Evolutionary conservation across 495 filamentous ascomycete species (phyloP).

Genomic region (Penicillium longicatenatum): DNA sequence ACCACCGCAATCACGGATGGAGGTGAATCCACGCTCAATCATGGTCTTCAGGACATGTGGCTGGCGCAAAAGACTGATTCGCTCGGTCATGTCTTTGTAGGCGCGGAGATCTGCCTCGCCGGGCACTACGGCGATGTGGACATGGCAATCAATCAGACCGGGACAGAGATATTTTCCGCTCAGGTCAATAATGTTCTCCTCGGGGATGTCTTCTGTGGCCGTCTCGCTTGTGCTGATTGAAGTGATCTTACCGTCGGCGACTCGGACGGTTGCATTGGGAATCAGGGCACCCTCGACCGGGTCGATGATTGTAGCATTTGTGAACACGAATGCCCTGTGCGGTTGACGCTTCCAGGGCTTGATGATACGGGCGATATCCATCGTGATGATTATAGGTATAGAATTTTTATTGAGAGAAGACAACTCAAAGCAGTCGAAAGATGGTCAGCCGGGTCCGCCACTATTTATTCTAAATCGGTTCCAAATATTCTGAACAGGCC

Average conservation of each 20-base stretch:
- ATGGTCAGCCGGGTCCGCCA: neutral
- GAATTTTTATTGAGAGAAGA: neutral
- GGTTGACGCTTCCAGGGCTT: constrained; percentile 37
- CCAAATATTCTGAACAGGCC: neutral
- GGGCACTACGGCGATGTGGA: constrained; percentile 52
- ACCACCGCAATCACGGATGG: constrained; percentile 54
- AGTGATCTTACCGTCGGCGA: constrained; percentile 27
- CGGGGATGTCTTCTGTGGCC: neutral
- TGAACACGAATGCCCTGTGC: constrained; percentile 24
- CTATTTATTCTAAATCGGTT: neutral
- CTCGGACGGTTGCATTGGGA: constrained; percentile 25
- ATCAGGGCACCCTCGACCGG: constrained; percentile 28
- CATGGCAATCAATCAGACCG: constrained; percentile 61
- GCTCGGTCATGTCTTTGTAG: constrained; percentile 25
- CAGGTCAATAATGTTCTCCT: constrained; percentile 35
- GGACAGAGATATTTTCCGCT: constrained; percentile 52
- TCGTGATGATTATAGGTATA: constrained; percentile 1
- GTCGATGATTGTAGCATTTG: constrained; percentile 36
- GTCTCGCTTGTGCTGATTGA: constrained; percentile 15
- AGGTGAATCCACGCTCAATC: constrained; percentile 55
- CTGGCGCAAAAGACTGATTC: constrained; percentile 17
- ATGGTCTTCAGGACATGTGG: constrained; percentile 36
- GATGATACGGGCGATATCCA: constrained; percentile 23
- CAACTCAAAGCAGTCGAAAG: neutral
- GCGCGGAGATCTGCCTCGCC: constrained; percentile 34